Base-by-base conservation (phyloP, 2,329 filamentous ascomycete species). In the Exophiala viscosa region DNA sequence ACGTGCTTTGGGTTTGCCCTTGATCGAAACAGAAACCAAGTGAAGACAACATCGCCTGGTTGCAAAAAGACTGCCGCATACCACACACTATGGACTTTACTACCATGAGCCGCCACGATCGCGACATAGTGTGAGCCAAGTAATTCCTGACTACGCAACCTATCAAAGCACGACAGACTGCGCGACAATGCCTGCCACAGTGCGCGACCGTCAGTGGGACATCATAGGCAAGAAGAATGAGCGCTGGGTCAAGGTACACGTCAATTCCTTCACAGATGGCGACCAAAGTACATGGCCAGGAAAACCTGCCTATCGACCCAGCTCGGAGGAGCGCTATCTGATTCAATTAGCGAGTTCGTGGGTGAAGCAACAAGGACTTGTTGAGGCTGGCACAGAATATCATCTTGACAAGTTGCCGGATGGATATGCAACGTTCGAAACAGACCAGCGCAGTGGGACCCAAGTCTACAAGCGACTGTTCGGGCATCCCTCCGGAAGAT, bases 401-500 rank as follows among this genome's bases (percentile, higher is more conserved):
- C 70, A 67, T 1, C 69, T 85, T 1, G 73, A 82, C 48, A 63
- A 65, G 13, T 66, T 85, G 0, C 82, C 82, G 1, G 64, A 72
- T 3, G 80, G 80, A 2, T 85, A 82, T 62, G 68, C 66, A 0
- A 61, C 82, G 0, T 78, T 75, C 60, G 73, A 81, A 43, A 72
- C 75, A 20, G 67, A 73, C 1, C 72, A 80, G n/a, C 62, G 62
- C 2, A 69, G 61, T 2, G 66, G 48, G 54, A 60, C 56, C 15
- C 65, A 79, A 64, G 61, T 74, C 7, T 82, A 84, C 62, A 73
- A 75, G 45, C 82, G 78, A 50, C 66, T 84, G 0, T 84, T 73
- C 50, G 82, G 82, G 0, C 80, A 85, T 62, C 80, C 79, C 0
- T 65, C 67, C 6, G 73, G 74, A 6, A 68, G 69, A 43, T 68